Base-by-base conservation (phyloP, 805 yeast genomes). In the Ogataea methanolica region DNA sequence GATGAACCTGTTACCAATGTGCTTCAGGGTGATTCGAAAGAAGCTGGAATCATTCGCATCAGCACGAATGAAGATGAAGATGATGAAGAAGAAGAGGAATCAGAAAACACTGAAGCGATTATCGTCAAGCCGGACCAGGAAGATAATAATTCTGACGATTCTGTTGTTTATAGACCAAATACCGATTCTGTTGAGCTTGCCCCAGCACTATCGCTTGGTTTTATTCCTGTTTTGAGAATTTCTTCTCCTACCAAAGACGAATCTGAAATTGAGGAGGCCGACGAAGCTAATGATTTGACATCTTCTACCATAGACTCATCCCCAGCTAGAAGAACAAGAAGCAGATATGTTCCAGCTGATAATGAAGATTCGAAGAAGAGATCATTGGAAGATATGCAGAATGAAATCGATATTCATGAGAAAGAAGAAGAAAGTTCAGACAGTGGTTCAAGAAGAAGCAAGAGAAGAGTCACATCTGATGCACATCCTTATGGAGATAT, bases 301-400 rank as follows among this genome's bases (percentile, higher is more conserved):
- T 15, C 22, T 17, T 14, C 31, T 17, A 29, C 21, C 17, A 33
- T 36, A 16, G 47, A 34, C 7, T 34, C 49, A 8, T 46, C 56
- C 6, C 53, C 55, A 9, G 49, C 55, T 1, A 46, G 54, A 40
- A 47, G 55, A 36, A 54, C 54, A 7, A 44, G 57, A 39, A 51
- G 57, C 31, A 39, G 48, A 6, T 7, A 43, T n/a, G 33, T 43
- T 9, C 15, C 9, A 6, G 33, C 16, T 9, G 33, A 49, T 11
- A 44, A 36, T 17, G 16, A 16, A 14, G 46, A 36, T 9, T 36
- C 45, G 5, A 49, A 37, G 34, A 44, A 46, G 33, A 44, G 50
- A 37, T 42, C 44, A 11, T 21, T 43, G 15, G 41, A 43, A 37
- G 45, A 36, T 12, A 9, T 43, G 21, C 41, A 43, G 21, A 41